Evolutionary conservation across 208 protist species (phyloP).

Genomic region (Wallacemonas sp.): DNA sequence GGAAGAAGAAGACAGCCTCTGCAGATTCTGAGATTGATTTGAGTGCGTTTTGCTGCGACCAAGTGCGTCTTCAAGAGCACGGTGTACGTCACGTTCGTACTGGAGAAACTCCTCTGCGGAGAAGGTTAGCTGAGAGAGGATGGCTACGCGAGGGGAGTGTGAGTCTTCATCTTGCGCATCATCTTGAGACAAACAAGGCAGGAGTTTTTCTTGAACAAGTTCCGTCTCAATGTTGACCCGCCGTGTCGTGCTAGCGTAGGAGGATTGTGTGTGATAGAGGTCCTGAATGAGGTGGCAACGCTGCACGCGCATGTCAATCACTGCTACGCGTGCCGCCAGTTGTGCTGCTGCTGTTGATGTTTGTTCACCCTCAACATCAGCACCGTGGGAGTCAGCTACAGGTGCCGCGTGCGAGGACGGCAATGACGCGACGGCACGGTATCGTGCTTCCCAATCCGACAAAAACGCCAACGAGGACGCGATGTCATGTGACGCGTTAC

Average conservation of each 20-base stretch:
- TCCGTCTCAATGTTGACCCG: no score
- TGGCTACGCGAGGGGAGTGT: slow-evolving; percentile 1
- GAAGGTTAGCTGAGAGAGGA: slow-evolving; percentile 44
- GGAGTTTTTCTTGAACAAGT: slow-evolving; percentile 34
- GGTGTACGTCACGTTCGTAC: slow-evolving; percentile 22
- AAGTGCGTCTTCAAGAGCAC: neutral
- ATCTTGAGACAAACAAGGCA: neutral
- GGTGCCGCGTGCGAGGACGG: neutral
- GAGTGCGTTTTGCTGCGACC: neutral
- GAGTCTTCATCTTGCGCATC: no score
- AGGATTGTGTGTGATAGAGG: no score
- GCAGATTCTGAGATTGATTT: neutral
- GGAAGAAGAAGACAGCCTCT: no score
- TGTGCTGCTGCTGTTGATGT: neutral
- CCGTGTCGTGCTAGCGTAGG: no score
- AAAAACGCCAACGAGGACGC: neutral
- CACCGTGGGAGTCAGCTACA: no score
- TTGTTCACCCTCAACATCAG: no score
- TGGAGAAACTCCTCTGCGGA: slow-evolving; percentile 29
- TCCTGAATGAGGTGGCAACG: slow-evolving; percentile 13
- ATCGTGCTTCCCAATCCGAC: neutral
- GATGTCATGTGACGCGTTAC: no score
- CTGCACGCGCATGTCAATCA: slow-evolving; percentile 13
- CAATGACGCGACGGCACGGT: neutral
- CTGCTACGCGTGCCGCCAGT: slow-evolving; percentile 16